These are phyloP conservation scores for Suhomyces emberorum DNA, from an alignment of 805 yeast species.

Conservation along the genomic window DNA sequence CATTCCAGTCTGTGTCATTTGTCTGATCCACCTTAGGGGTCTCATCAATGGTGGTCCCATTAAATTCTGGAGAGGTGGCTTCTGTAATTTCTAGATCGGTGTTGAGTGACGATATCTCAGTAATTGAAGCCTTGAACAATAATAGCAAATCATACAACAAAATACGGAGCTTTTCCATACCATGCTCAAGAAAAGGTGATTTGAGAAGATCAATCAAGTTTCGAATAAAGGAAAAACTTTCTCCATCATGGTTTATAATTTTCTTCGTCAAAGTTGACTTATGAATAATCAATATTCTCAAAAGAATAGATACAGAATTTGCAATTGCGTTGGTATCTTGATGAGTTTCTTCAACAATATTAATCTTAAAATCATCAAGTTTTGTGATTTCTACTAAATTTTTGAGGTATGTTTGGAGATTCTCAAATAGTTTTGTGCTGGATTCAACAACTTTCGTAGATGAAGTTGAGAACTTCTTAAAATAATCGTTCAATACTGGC, in stretches of 20 bases:
- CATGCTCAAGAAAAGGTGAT: slow-evolving; percentile 33
- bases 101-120: slow-evolving; percentile 12
- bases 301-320: slow-evolving; percentile 43
- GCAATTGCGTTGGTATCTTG: slow-evolving; percentile 9
- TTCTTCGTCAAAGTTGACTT: slow-evolving; percentile 44
- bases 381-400: slow-evolving; percentile 15
- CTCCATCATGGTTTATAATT: slow-evolving; percentile 39
- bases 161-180: slow-evolving; percentile 49
- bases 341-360: neutral
- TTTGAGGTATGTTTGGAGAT: slow-evolving; percentile 18
- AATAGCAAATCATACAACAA: slow-evolving; percentile 57
- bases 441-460: slow-evolving; percentile 20
- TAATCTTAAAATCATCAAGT: slow-evolving; percentile 8
- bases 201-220: slow-evolving; percentile 46
- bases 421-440: slow-evolving; percentile 19
- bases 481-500: slow-evolving; percentile 40
- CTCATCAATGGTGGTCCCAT: neutral
- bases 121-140: slow-evolving; percentile 45
- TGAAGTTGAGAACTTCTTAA: slow-evolving; percentile 45
- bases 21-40: slow-evolving; percentile 1
- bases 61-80: slow-evolving; percentile 2
- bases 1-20: slow-evolving; percentile 1
- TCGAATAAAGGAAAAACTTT: slow-evolving; percentile 46
- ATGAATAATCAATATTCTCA: slow-evolving; percentile 58
- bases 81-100: slow-evolving; percentile 1